Evolutionary conservation across 2,329 filamentous ascomycete genomes (phyloP).

Genomic region (Coleophoma crateriformis): DNA sequence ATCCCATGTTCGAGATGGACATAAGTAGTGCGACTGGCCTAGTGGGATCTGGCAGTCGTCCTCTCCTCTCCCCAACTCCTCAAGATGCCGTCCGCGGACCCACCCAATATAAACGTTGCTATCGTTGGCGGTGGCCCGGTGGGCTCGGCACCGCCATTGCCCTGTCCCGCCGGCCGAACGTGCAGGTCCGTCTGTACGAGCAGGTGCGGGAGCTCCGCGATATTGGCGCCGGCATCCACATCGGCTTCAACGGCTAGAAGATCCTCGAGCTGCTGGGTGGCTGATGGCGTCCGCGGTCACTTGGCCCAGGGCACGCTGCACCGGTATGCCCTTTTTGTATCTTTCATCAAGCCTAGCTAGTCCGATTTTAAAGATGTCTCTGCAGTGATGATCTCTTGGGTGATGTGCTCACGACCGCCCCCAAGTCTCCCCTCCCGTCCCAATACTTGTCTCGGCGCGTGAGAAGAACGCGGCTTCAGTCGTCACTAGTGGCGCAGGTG

Average conservation of each 20-base stretch:
- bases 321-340: slow-evolving; percentile 15
- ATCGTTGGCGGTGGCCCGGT: slow-evolving; percentile 29
- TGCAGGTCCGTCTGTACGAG: slow-evolving; percentile 38
- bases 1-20: neutral
- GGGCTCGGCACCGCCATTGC: slow-evolving; percentile 38
- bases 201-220: slow-evolving; percentile 38
- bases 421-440: slow-evolving; percentile 4
- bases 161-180: slow-evolving; percentile 32
- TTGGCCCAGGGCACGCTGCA: slow-evolving; percentile 25
- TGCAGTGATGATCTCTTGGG: slow-evolving; percentile 28
- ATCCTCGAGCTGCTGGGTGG: slow-evolving; percentile 40
- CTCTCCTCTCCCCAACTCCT: neutral
- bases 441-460: slow-evolving; percentile 22
- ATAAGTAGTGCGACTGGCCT: no score
- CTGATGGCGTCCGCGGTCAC: slow-evolving; percentile 30
- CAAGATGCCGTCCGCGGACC: neutral
- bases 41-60: no score
- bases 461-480: slow-evolving; percentile 33
- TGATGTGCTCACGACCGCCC: slow-evolving; percentile 13
- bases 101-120: slow-evolving; percentile 18
- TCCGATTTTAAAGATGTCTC: neutral
- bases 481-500: slow-evolving; percentile 40
- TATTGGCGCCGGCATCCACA: slow-evolving; percentile 40
- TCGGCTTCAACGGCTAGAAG: slow-evolving; percentile 40
- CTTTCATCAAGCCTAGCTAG: no score